These are phyloP conservation scores for Corylus avellana DNA, from an alignment of 306 rosid species.

Conservation along the genomic window DNA sequence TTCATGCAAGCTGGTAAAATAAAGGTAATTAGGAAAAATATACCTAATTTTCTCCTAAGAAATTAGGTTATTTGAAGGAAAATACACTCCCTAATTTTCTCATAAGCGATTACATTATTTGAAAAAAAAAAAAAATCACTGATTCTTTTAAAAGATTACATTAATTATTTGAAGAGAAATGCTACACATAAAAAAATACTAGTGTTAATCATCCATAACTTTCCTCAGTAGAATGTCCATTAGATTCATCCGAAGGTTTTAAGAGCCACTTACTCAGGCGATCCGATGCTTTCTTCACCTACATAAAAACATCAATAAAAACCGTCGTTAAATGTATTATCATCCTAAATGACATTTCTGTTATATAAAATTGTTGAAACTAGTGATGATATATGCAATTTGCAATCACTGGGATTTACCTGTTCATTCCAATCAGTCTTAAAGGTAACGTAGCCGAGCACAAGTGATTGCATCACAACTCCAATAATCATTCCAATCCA, in stretches of 20 bases:
- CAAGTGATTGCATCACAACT: neutral
- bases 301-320: neutral
- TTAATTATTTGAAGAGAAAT: too few relatives aligned
- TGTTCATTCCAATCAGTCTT: slow-evolving; percentile 1
- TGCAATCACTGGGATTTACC: neutral
- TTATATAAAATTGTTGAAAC: neutral
- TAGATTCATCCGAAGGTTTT: neutral
- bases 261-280: neutral
- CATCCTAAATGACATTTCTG: neutral
- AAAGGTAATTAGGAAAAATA: too few relatives aligned
- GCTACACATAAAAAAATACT: too few relatives aligned
- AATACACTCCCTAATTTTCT: too few relatives aligned
- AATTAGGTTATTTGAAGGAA: too few relatives aligned
- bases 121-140: too few relatives aligned
- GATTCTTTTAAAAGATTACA: too few relatives aligned
- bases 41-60: too few relatives aligned
- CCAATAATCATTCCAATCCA: slow-evolving; percentile 16
- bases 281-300: slow-evolving; percentile 7
- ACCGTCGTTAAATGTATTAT: neutral
- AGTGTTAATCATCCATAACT: too few relatives aligned
- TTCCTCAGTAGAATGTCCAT: neutral
- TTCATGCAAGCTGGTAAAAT: too few relatives aligned
- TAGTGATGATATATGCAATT: neutral
- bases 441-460: neutral
- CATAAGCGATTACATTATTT: too few relatives aligned